These are phyloP conservation scores for Sarcodon aspratus DNA, from an alignment of 768 basidiomycete species.

Conservation along the genomic window DNA sequence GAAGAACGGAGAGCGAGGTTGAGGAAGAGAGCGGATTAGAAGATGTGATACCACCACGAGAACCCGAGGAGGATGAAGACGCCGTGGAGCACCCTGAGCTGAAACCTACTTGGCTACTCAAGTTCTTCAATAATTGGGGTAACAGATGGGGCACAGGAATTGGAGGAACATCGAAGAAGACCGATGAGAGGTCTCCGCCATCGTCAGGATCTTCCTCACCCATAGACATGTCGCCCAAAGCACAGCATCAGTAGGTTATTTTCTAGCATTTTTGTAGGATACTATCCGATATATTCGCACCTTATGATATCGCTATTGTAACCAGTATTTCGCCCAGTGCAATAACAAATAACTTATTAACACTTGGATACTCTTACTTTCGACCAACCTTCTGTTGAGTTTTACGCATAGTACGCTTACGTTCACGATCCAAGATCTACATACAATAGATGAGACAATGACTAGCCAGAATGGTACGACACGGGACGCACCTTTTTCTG, in stretches of 20 bases:
- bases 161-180: slow-evolving; percentile 7
- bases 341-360: no score
- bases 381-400: slow-evolving; percentile 43
- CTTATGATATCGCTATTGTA: no score
- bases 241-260: no score
- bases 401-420: slow-evolving; percentile 60
- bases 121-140: slow-evolving; percentile 71
- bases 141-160: slow-evolving; percentile 35
- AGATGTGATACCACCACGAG: slow-evolving; percentile 14
- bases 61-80: slow-evolving; percentile 34
- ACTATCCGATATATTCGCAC: no score
- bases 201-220: no score
- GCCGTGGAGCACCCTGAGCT: slow-evolving; percentile 46
- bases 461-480: slow-evolving; percentile 3
- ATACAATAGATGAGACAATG: not conserved
- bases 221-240: no score
- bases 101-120: slow-evolving; percentile 67
- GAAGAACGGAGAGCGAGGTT: slow-evolving; percentile 67
- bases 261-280: no score
- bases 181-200: not conserved
- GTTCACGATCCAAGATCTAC: slow-evolving; percentile 64
- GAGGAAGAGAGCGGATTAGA: slow-evolving; percentile 41
- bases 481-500: slow-evolving; percentile 59
- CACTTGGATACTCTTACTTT: no score
- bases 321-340: no score